A percentile compares a stretch with the other conserved stretches of the same genome.
Conservation (phyloP, 176 grass and related monocot genomes). For the Cocos nucifera region DNA sequence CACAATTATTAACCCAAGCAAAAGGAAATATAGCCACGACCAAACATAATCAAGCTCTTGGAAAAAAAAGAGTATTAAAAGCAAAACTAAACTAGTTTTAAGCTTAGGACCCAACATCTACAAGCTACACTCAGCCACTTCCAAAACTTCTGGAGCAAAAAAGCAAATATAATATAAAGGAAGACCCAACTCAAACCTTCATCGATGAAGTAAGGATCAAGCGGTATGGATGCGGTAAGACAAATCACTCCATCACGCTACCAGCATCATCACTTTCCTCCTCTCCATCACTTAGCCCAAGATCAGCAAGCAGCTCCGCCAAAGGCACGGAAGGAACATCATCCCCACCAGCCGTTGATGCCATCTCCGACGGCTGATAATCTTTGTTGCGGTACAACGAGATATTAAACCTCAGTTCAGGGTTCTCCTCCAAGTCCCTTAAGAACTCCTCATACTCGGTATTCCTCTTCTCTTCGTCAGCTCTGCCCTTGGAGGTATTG, state of each 20-base stretch:
- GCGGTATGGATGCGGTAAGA: not conserved
- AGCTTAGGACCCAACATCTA: no score
- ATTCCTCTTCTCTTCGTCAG: slow-evolving; percentile 63
- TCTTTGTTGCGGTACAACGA: slow-evolving; percentile 63
- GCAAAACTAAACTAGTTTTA: no score
- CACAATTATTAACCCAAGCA: no score
- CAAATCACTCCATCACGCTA: slow-evolving; percentile 39
- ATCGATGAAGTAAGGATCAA: no score
- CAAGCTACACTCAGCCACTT: no score
- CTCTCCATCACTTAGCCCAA: slow-evolving; percentile 44
- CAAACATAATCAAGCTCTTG: no score
- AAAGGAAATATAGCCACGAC: no score
- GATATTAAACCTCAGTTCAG: slow-evolving; percentile 39
- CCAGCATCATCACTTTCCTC: slow-evolving; percentile 10
- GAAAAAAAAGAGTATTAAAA: no score
- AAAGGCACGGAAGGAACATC: slow-evolving; percentile 54
- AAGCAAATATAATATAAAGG: no score
- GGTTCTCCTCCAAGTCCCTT: slow-evolving; percentile 46
- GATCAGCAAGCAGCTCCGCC: slow-evolving; percentile 68
- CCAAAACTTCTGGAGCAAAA: no score
- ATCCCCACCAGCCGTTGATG: slow-evolving; percentile 51
- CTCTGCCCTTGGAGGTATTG: slow-evolving; percentile 31
- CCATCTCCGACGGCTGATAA: slow-evolving; percentile 63
- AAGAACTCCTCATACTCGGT: slow-evolving; percentile 54
- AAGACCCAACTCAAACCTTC: no score